A percentile compares a stretch with the other conserved stretches of the same genome.
Conservation (phyloP, 805 yeast species). For the Schwanniomyces sp. region DNA sequence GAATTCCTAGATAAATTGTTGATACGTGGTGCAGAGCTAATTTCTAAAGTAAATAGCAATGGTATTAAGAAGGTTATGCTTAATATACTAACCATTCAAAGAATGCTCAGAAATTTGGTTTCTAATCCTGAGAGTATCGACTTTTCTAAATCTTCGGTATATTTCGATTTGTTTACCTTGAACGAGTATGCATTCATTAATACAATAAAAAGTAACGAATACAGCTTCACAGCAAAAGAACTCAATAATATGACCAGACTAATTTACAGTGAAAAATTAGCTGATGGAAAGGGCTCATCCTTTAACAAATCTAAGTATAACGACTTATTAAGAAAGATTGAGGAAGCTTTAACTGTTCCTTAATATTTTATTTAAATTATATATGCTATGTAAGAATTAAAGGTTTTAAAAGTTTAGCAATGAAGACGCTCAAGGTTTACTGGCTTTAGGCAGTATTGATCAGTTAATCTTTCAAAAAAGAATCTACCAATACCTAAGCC, state of each 20-base stretch:
- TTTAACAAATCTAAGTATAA: slow-evolving; percentile 39
- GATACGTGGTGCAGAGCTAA: slow-evolving; percentile 50
- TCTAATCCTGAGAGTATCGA: slow-evolving; percentile 52
- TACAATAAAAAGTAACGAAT: slow-evolving; percentile 28
- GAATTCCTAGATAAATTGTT: slow-evolving; percentile 50
- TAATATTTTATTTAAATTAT: background rate
- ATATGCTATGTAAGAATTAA: background rate
- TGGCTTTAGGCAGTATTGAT: slow-evolving; percentile 23
- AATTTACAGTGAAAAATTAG: slow-evolving; percentile 47
- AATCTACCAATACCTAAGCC: slow-evolving; percentile 74
- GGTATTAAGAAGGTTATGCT: slow-evolving; percentile 61
- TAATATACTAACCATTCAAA: slow-evolving; percentile 67
- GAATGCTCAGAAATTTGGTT: slow-evolving; percentile 61
- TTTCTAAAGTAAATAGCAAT: slow-evolving; percentile 51
- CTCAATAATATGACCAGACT: slow-evolving; percentile 52
- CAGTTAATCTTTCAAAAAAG: slow-evolving; percentile 59
- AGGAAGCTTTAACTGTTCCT: slow-evolving; percentile 7
- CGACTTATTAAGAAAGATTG: slow-evolving; percentile 31
- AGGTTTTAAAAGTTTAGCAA: background rate
- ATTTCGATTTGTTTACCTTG: slow-evolving; percentile 55
- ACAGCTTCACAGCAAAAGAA: slow-evolving; percentile 44
- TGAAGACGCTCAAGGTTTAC: background rate
- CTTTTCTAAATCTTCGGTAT: slow-evolving; percentile 51
- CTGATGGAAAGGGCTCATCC: slow-evolving; percentile 35
- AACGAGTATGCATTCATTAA: slow-evolving; percentile 50